Evolutionary conservation across 345 rosid genomes (phyloP).

Genomic region (Salix exigua): DNA sequence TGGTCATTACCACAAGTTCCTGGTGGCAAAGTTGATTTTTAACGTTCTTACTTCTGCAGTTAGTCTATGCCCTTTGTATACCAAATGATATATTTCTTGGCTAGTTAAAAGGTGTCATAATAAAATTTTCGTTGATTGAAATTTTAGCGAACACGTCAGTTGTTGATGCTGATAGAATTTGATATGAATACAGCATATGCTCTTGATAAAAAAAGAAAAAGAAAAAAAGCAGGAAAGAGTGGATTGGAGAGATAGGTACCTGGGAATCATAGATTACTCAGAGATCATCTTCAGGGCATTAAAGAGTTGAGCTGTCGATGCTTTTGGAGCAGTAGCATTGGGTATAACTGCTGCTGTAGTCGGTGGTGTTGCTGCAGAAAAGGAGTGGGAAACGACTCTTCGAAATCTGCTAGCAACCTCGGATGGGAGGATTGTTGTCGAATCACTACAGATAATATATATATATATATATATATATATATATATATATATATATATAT

Average conservation of each 20-base stretch:
- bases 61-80: background rate
- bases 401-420: no score
- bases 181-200: conserved; percentile 82
- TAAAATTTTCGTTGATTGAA: conserved; percentile 56
- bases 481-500: no score
- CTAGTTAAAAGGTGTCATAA: background rate
- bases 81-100: background rate
- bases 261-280: conserved; percentile 64
- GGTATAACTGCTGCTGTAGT: conserved; percentile 67
- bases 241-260: conserved; percentile 72
- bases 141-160: conserved; percentile 63
- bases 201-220: conserved; percentile 52
- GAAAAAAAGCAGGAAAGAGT: conserved; percentile 36
- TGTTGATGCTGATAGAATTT: conserved; percentile 61
- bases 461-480: no score
- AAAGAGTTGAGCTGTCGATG: conserved; percentile 74
- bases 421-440: no score
- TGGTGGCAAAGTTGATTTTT: conserved; percentile 59
- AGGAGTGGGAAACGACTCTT: conserved; percentile 15
- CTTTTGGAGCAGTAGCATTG: conserved; percentile 67
- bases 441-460: no score
- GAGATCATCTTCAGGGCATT: conserved; percentile 75
- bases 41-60: background rate
- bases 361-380: conserved; percentile 68
- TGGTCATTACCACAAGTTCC: conserved; percentile 80